These are phyloP conservation scores for Gilbertella persicaria DNA, from an alignment of 371 early-diverging fungal species.

Conservation along the genomic window DNA sequence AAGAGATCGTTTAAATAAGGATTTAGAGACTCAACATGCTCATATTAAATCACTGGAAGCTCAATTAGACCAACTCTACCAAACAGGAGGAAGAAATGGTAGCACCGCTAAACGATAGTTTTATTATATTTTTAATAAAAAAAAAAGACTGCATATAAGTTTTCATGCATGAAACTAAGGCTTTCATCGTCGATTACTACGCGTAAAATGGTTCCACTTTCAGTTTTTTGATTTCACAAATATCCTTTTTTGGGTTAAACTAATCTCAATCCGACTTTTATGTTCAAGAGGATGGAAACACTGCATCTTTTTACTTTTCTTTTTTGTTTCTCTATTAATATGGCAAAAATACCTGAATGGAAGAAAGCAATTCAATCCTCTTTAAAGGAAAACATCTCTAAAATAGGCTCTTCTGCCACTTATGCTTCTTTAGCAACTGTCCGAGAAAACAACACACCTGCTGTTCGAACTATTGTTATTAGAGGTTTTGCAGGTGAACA, in stretches of 20 bases:
- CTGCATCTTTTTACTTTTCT: conserved; percentile 2
- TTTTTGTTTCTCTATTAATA: background rate
- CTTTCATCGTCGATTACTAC: too few relatives aligned
- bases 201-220: too few relatives aligned
- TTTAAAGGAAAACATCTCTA: conserved; percentile 39
- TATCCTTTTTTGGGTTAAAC: too few relatives aligned
- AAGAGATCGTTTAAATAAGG: conserved; percentile 93
- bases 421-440: conserved; percentile 48
- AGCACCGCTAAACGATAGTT: conserved; percentile 15
- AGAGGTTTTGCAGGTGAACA: conserved; percentile 52
- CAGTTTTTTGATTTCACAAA: too few relatives aligned
- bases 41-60: conserved; percentile 85
- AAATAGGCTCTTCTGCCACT: conserved; percentile 30
- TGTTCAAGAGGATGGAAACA: too few relatives aligned
- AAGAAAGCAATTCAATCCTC: conserved; percentile 24
- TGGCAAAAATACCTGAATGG: conserved; percentile 18
- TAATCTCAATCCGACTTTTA: too few relatives aligned
- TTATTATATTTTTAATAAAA: too few relatives aligned
- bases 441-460: conserved; percentile 35
- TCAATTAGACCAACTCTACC: conserved; percentile 71
- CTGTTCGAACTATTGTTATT: conserved; percentile 51
- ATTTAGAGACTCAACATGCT: conserved; percentile 90
- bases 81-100: conserved; percentile 26
- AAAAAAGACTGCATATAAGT: too few relatives aligned
- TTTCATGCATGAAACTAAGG: too few relatives aligned